Conservation (phyloP, 73 alveolate genomes). For the Diophrys appendiculata region DNA sequence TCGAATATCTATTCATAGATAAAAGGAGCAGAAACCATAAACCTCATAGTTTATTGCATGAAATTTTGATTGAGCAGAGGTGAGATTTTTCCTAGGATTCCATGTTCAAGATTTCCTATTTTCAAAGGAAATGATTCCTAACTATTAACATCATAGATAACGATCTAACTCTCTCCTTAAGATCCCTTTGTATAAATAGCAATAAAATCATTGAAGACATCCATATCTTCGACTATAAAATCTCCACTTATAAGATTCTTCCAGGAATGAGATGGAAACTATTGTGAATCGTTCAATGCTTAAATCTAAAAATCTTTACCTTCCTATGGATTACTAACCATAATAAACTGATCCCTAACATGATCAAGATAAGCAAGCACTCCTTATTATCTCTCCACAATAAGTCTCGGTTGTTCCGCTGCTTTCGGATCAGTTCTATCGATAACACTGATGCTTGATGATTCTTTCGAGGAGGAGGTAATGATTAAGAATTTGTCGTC, state of each 20-base stretch:
- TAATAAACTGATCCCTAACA: slow-evolving; percentile 13
- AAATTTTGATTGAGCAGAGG: slow-evolving; percentile 71
- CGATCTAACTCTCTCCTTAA: too few relatives aligned
- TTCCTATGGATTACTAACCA: not conserved
- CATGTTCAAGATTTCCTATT: too few relatives aligned
- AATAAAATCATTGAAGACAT: too few relatives aligned
- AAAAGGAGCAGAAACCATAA: slow-evolving; percentile 67
- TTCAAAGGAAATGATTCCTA: too few relatives aligned
- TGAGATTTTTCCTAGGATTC: too few relatives aligned
- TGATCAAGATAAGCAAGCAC: slow-evolving; percentile 63
- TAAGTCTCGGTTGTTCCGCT: slow-evolving; percentile 6
- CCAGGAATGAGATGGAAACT: too few relatives aligned
- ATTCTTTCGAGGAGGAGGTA: slow-evolving; percentile 32
- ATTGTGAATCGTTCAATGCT: too few relatives aligned
- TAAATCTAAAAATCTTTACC: too few relatives aligned
- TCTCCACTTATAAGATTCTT: too few relatives aligned
- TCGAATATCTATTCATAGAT: slow-evolving; percentile 56
- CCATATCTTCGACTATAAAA: too few relatives aligned
- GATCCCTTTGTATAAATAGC: too few relatives aligned
- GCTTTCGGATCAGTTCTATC: slow-evolving; percentile 47
- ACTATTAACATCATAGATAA: too few relatives aligned
- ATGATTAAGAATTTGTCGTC: slow-evolving; percentile 29
- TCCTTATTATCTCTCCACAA: not conserved
- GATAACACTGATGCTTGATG: slow-evolving; percentile 64
- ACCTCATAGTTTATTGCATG: slow-evolving; percentile 47